A percentile compares a stretch with the other conserved stretches of the same genome.
phyloP scores from a whole-genome alignment of 2,329 filamentous ascomycete species.

The Phymatotrichopsis omnivora region DNA sequence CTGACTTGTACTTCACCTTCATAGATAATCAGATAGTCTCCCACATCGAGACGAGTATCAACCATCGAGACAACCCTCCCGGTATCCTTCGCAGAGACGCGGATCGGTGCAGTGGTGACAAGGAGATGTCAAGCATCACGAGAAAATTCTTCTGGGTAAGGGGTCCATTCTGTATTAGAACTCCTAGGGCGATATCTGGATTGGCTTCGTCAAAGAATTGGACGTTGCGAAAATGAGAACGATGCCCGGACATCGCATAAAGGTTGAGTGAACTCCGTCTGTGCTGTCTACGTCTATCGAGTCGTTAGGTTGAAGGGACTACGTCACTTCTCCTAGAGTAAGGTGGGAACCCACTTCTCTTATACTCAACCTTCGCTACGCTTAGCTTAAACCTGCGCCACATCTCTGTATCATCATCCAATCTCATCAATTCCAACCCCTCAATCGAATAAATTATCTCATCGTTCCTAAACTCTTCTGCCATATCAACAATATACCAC shows the following conservation, averaged over 20 bases:
- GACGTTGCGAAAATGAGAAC: slow-evolving; percentile 20
- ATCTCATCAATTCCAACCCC: too few species aligned
- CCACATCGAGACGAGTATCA: slow-evolving; percentile 12
- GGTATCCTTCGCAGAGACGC: slow-evolving; percentile 10
- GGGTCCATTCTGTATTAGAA: slow-evolving; percentile 19
- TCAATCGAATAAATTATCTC: too few species aligned
- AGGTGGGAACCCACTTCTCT: too few species aligned
- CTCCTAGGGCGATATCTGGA: slow-evolving; percentile 15
- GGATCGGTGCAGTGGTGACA: slow-evolving; percentile 1
- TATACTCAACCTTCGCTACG: too few species aligned
- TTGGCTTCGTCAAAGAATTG: slow-evolving; percentile 21
- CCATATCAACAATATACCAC: too few species aligned
- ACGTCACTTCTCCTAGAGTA: too few species aligned
- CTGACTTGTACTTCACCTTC: slow-evolving; percentile 15
- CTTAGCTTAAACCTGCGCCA: too few species aligned
- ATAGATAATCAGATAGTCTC: slow-evolving; percentile 15
- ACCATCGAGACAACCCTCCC: slow-evolving; percentile 9
- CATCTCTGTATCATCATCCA: too few species aligned
- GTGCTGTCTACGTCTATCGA: too few species aligned
- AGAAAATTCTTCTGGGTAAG: slow-evolving; percentile 23
- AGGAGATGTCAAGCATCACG: slow-evolving; percentile 16
- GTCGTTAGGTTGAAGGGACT: too few species aligned
- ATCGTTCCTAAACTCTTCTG: too few species aligned
- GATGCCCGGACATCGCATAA: slow-evolving; percentile 10
- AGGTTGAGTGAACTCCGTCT: too few species aligned